Conservation (phyloP, 1,284 basidiomycete genomes). For the Cutaneotrichosporon sp. region DNA sequence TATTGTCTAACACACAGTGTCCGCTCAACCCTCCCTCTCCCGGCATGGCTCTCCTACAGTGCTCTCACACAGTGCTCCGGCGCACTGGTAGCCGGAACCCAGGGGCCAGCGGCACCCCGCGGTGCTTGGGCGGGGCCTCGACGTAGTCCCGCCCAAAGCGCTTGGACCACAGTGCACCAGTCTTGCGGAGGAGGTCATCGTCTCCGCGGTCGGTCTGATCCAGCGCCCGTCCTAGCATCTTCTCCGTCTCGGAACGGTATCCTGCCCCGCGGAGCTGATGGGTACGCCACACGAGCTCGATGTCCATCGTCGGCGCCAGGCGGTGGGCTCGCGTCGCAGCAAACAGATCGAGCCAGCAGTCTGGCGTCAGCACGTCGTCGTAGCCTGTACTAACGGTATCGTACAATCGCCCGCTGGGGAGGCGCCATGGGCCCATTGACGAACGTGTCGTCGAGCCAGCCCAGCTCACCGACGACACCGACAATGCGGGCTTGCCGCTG, state of each 20-base stretch:
- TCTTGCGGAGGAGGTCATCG: constrained; percentile 19
- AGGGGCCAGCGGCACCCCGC: background rate
- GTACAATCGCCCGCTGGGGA: constrained; percentile 31
- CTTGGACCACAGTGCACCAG: constrained; percentile 25
- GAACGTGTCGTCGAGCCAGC: constrained; percentile 25
- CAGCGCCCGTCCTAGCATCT: constrained; percentile 22
- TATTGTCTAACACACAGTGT: too few species aligned
- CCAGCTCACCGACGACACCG: constrained; percentile 23
- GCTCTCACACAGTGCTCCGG: background rate
- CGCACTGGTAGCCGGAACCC: background rate
- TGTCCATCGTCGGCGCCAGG: constrained; percentile 33
- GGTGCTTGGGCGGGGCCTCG: background rate
- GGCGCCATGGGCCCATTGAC: constrained; percentile 16
- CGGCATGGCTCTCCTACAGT: background rate
- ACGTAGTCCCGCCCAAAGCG: constrained; percentile 25
- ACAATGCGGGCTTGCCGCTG: constrained; percentile 33
- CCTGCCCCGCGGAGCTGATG: constrained; percentile 36
- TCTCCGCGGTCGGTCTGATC: constrained; percentile 18
- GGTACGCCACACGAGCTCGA: constrained; percentile 47
- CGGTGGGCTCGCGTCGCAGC: constrained; percentile 15
- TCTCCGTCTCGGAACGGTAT: constrained; percentile 28
- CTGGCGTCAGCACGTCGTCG: constrained; percentile 8
- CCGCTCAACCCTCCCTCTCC: too few species aligned
- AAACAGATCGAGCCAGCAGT: constrained; percentile 41
- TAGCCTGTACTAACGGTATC: constrained; percentile 30